Evolutionary conservation across 306 rosid genomes (phyloP).

Genomic region (Hippophae gyantsensis): DNA sequence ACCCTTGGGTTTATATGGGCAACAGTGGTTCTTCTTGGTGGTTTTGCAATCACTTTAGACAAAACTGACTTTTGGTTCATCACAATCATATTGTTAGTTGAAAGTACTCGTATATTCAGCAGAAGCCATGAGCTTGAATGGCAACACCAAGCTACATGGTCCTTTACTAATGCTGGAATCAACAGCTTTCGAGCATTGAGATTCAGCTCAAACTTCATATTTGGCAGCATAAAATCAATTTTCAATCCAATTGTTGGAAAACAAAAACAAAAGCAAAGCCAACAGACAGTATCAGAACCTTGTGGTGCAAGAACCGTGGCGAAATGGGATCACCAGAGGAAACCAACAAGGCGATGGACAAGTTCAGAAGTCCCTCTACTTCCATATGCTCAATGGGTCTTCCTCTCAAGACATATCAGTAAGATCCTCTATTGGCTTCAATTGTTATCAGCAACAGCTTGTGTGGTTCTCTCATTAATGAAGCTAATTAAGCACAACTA

Average conservation of each 20-base stretch:
- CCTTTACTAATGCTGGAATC: constrained; percentile 58
- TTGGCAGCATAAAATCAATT: constrained; percentile 27
- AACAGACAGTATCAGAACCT: constrained; percentile 11
- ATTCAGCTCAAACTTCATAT: constrained; percentile 33
- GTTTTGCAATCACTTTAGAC: constrained; percentile 73
- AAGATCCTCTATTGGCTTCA: constrained; percentile 90
- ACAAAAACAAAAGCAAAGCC: constrained; percentile 20
- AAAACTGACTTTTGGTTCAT: constrained; percentile 76
- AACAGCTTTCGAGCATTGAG: constrained; percentile 49
- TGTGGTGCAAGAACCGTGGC: constrained; percentile 8
- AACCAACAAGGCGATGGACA: constrained; percentile 52
- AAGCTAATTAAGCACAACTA: constrained; percentile 58
- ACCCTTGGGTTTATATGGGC: constrained; percentile 95
- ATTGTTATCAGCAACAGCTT: constrained; percentile 74
- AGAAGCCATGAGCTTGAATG: constrained; percentile 95
- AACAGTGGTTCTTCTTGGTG: constrained; percentile 84
- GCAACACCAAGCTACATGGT: constrained; percentile 97
- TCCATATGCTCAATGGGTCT: constrained; percentile 66
- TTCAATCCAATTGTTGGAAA: constrained; percentile 33
- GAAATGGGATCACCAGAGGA: constrained; percentile 27
- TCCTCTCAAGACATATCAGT: constrained; percentile 56
- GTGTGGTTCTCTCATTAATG: constrained; percentile 59
- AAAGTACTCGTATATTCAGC: constrained; percentile 86
- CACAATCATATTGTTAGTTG: constrained; percentile 68
- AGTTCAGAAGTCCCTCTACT: constrained; percentile 77